Conservation (phyloP, 202 grass and related monocot genomes). For the Schoenoplectus tabernaemontani region DNA sequence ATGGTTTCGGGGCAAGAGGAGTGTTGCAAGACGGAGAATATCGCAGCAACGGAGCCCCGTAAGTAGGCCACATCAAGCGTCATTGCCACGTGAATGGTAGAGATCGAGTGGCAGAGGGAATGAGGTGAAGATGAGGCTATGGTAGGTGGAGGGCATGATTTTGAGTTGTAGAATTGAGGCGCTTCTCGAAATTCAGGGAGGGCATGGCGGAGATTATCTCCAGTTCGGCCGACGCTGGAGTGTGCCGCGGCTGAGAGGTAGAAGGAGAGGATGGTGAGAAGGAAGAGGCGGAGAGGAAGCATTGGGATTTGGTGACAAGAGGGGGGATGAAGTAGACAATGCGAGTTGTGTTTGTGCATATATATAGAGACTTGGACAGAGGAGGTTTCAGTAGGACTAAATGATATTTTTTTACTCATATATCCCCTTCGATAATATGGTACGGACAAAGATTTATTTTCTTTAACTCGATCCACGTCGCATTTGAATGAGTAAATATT, state of each 20-base stretch:
- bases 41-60: slow-evolving; percentile 66
- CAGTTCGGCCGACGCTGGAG: neutral
- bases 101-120: slow-evolving; percentile 38
- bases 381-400: too few relatives aligned
- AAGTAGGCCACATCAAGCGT: slow-evolving; percentile 78
- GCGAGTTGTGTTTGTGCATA: neutral
- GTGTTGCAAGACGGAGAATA: slow-evolving; percentile 67
- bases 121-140: neutral
- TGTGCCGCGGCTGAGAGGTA: neutral
- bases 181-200: slow-evolving; percentile 38
- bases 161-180: slow-evolving; percentile 76
- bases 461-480: too few relatives aligned
- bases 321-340: neutral
- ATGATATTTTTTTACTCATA: too few relatives aligned
- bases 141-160: slow-evolving; percentile 31
- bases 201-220: too few relatives aligned
- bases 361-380: neutral
- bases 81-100: slow-evolving; percentile 80
- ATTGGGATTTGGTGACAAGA: neutral
- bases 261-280: neutral
- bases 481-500: too few relatives aligned
- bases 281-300: neutral
- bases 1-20: slow-evolving; percentile 70
- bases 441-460: too few relatives aligned
- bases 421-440: too few relatives aligned